Evolutionary conservation across 2,329 filamentous ascomycete genomes (phyloP).

Genomic region (Fulvia fulva): DNA sequence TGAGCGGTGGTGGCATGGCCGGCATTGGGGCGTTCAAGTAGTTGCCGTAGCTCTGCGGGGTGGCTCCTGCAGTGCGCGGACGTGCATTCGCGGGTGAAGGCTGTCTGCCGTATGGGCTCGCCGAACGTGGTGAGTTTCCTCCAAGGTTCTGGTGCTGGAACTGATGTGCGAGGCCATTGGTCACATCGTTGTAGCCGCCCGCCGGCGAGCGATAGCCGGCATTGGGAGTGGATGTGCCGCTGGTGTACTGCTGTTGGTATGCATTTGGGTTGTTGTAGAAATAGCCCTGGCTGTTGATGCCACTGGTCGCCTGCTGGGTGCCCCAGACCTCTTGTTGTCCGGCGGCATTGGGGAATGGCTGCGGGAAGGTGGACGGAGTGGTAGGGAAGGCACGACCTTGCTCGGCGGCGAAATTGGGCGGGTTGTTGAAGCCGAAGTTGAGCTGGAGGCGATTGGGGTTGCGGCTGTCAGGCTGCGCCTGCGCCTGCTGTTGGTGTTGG

Average conservation of each 20-base stretch:
- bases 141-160: slow-evolving; percentile 93
- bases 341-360: slow-evolving; percentile 64
- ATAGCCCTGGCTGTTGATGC: slow-evolving; percentile 44
- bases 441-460: slow-evolving; percentile 48
- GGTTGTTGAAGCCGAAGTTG: slow-evolving; percentile 48
- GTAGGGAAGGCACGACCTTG: slow-evolving; percentile 52
- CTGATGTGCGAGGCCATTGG: slow-evolving; percentile 88
- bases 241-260: slow-evolving; percentile 44
- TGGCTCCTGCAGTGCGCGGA: slow-evolving; percentile 78
- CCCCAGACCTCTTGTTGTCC: slow-evolving; percentile 61
- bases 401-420: slow-evolving; percentile 42
- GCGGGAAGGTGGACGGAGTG: slow-evolving; percentile 92
- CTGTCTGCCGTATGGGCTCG: slow-evolving; percentile 64
- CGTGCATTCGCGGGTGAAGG: slow-evolving; percentile 66
- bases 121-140: slow-evolving; percentile 61
- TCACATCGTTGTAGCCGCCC: slow-evolving; percentile 68
- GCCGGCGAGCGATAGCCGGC: slow-evolving; percentile 56
- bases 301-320: slow-evolving; percentile 41
- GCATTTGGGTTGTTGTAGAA: slow-evolving; percentile 49
- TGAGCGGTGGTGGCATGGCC: slow-evolving; percentile 38
- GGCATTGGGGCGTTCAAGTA: slow-evolving; percentile 65
- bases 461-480: slow-evolving; percentile 27
- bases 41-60: slow-evolving; percentile 54
- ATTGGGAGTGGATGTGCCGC: slow-evolving; percentile 44
- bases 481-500: slow-evolving; percentile 19